These are phyloP conservation scores for Exophiala sp. DNA, from an alignment of 2,329 filamentous ascomycete genomes.

Conservation along the genomic window DNA sequence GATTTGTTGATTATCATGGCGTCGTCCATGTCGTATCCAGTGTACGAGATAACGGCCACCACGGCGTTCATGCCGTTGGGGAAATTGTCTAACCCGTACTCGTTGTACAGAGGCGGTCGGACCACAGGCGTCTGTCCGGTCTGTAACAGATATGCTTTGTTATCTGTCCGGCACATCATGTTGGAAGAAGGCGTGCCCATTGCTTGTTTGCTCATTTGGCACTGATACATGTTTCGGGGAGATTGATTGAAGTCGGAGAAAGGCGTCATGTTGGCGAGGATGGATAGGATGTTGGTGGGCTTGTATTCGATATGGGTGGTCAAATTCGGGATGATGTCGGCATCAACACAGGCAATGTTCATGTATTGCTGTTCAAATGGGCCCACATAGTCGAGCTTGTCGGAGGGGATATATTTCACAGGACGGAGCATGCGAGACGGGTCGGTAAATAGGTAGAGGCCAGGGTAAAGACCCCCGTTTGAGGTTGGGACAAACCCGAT, in stretches of 20 bases:
- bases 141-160: conserved; percentile 92
- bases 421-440: conserved; percentile 82
- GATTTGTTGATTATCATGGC: conserved; percentile 99
- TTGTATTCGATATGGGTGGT: conserved; percentile 91
- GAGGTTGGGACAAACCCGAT: conserved; percentile 87
- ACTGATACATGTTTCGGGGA: conserved; percentile 98
- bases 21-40: conserved; percentile 99
- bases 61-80: conserved; percentile 93
- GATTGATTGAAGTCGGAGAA: conserved; percentile 99
- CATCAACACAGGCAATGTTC: conserved; percentile 88
- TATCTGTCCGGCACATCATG: conserved; percentile 81
- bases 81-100: conserved; percentile 96
- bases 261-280: conserved; percentile 96
- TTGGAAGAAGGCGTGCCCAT: conserved; percentile 95
- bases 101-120: conserved; percentile 84
- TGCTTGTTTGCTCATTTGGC: conserved; percentile 98
- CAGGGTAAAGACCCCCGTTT: conserved; percentile 88
- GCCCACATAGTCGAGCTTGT: conserved; percentile 80
- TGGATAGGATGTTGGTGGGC: conserved; percentile 94
- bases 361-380: conserved; percentile 97
- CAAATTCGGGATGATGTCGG: conserved; percentile 78
- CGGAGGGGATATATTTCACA: conserved; percentile 83
- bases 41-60: conserved; percentile 97
- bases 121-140: conserved; percentile 95
- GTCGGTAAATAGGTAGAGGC: conserved; percentile 86